phyloP scores from a whole-genome alignment of 345 rosid species.

The Anacardium occidentale region DNA sequence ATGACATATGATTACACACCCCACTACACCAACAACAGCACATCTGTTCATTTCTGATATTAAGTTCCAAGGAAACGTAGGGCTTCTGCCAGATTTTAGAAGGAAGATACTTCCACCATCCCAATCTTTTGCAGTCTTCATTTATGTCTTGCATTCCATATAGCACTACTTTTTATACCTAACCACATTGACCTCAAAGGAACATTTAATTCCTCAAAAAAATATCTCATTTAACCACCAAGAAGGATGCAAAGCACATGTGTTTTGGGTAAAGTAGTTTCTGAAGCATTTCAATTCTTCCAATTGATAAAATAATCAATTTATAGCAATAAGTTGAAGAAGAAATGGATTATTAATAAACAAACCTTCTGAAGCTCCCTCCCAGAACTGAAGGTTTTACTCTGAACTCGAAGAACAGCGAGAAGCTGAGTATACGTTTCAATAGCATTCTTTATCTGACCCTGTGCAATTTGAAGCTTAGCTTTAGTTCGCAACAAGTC shows the following conservation, averaged over 20 bases:
- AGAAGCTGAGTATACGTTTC: slow-evolving; percentile 70
- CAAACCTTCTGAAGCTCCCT: slow-evolving; percentile 56
- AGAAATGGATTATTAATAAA: background rate
- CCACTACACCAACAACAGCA: no score
- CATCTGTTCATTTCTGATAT: background rate
- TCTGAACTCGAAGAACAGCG: slow-evolving; percentile 71
- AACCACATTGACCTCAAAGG: background rate
- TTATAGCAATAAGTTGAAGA: background rate
- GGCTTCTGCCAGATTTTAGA: background rate
- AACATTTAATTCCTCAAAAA: background rate
- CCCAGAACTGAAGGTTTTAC: slow-evolving; percentile 45
- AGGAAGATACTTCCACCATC: background rate
- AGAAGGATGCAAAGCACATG: background rate
- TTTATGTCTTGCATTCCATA: background rate
- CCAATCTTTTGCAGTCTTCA: background rate
- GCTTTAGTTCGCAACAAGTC: slow-evolving; percentile 76
- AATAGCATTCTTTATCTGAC: slow-evolving; percentile 50
- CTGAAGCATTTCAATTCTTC: slow-evolving; percentile 5
- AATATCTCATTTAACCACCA: background rate
- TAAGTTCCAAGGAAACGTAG: background rate
- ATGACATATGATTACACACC: no score
- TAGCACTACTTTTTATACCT: background rate
- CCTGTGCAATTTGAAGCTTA: slow-evolving; percentile 67
- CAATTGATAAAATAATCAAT: background rate
- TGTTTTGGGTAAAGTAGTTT: slow-evolving; percentile 1